These are phyloP conservation scores for Podospora conica DNA, from an alignment of 495 filamentous ascomycete species.

Conservation along the genomic window DNA sequence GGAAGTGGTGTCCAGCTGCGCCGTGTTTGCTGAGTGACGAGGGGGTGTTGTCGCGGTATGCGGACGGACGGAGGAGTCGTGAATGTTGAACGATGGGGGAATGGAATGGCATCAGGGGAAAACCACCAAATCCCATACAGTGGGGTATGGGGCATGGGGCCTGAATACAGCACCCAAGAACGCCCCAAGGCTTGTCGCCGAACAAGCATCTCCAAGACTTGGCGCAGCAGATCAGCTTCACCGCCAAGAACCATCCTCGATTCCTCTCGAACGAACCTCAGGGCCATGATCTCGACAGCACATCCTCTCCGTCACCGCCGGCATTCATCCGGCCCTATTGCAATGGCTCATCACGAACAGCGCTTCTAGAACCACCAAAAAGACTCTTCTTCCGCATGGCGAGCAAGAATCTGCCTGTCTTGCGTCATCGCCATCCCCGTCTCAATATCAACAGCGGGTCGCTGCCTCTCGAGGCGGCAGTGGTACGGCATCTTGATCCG, in stretches of 20 bases:
- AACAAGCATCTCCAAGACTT: neutral
- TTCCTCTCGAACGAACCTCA: too few species aligned
- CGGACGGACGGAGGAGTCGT: neutral
- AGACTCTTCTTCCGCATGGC: neutral
- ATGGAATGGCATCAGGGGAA: neutral
- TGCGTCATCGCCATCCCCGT: conserved; percentile 4
- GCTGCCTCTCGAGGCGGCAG: neutral
- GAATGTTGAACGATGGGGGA: neutral
- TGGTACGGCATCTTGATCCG: conserved; percentile 5
- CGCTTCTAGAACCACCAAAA: neutral
- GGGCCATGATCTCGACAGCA: neutral
- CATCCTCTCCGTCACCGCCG: neutral
- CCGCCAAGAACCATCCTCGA: neutral
- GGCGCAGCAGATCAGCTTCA: neutral
- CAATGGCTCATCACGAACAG: neutral
- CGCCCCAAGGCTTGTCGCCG: neutral
- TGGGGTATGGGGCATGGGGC: neutral
- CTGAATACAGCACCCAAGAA: neutral
- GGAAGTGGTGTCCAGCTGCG: neutral
- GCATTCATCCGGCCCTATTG: neutral
- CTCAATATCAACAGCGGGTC: neutral
- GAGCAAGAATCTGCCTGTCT: neutral
- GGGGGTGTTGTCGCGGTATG: neutral
- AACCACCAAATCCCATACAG: neutral
- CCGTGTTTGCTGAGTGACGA: neutral